phyloP scores from a whole-genome alignment of 2,329 filamentous ascomycete species.

The Ascosphaera acerosa region DNA sequence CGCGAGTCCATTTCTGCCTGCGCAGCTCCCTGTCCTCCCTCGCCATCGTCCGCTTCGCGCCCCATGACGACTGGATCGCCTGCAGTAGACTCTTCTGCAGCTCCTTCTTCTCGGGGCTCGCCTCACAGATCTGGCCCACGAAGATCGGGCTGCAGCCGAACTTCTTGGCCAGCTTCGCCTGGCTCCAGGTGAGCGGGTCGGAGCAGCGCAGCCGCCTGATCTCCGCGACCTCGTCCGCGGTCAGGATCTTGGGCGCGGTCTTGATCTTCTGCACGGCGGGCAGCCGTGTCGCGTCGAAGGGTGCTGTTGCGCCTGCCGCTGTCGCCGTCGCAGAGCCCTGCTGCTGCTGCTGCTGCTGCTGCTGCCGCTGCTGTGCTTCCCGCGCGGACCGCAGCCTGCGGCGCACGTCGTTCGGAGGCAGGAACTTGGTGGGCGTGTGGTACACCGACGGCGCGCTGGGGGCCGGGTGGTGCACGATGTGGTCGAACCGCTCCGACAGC shows the following conservation, averaged over 20 bases:
- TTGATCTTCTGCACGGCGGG: too few relatives aligned
- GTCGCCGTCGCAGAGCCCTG: too few relatives aligned
- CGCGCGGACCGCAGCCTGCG: slow-evolving; percentile 21
- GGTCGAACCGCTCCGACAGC: slow-evolving; percentile 18
- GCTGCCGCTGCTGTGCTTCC: too few relatives aligned
- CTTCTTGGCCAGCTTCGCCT: slow-evolving; percentile 32
- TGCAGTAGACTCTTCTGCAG: slow-evolving; percentile 25
- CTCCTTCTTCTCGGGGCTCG: slow-evolving; percentile 23
- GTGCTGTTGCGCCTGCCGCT: too few relatives aligned
- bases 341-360: too few relatives aligned
- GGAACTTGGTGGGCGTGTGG: slow-evolving; percentile 38
- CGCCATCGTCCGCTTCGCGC: slow-evolving; percentile 30
- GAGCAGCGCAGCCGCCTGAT: slow-evolving; percentile 28
- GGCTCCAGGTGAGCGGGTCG: slow-evolving; percentile 34
- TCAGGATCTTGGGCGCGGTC: slow-evolving; percentile 41
- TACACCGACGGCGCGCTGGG: slow-evolving; percentile 36
- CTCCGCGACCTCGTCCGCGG: slow-evolving; percentile 29
- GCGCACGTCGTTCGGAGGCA: slow-evolving; percentile 32
- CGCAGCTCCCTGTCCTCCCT: slow-evolving; percentile 34
- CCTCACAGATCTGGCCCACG: slow-evolving; percentile 31
- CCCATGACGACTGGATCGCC: slow-evolving; percentile 34
- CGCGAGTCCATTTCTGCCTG: slow-evolving; percentile 34
- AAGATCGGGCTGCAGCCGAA: slow-evolving; percentile 39
- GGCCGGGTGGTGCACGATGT: slow-evolving; percentile 41
- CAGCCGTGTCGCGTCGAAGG: too few relatives aligned